These are phyloP conservation scores for button mushroom (Agaricus bisporus) DNA, from an alignment of 768 basidiomycete genomes.

Conservation along the genomic window DNA sequence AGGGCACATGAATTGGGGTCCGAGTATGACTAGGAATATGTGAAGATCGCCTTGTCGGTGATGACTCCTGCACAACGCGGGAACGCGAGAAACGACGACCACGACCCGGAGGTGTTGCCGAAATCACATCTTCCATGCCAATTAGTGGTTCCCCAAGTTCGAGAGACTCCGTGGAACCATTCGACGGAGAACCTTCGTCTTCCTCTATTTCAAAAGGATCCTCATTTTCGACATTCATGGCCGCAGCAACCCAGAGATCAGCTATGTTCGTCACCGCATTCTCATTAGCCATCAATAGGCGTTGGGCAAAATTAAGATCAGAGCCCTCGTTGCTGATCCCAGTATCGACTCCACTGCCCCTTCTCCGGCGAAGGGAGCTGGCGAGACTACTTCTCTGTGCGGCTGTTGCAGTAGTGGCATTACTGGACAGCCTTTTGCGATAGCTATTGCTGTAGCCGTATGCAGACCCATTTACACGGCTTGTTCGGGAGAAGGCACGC, in stretches of 20 bases:
- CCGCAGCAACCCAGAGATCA: conserved; percentile 96
- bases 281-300: conserved; percentile 88
- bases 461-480: conserved; percentile 66
- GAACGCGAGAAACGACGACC: conserved; percentile 5
- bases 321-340: conserved; percentile 28
- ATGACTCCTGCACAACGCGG: conserved; percentile 3
- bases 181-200: conserved; percentile 8
- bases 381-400: conserved; percentile 50
- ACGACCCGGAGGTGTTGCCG: conserved; percentile 1
- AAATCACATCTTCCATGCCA: background rate
- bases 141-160: conserved; percentile 22
- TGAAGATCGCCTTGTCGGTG: conserved; percentile 17
- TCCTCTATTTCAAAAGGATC: conserved; percentile 65
- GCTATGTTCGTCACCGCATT: conserved; percentile 92
- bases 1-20: conserved; percentile 20
- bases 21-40: conserved; percentile 24
- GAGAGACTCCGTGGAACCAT: conserved; percentile 30
- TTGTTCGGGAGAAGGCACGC: conserved; percentile 48
- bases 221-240: conserved; percentile 91
- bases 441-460: conserved; percentile 67
- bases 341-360: conserved; percentile 44
- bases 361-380: conserved; percentile 43
- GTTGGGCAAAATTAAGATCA: conserved; percentile 83
- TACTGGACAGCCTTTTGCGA: conserved; percentile 50
- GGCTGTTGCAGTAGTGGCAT: conserved; percentile 29